Percentiles rank a stretch among this genome's conserved stretches.
phyloP scores from a whole-genome alignment of 169 alveolate genomes.

The Babesia ovata region DNA sequence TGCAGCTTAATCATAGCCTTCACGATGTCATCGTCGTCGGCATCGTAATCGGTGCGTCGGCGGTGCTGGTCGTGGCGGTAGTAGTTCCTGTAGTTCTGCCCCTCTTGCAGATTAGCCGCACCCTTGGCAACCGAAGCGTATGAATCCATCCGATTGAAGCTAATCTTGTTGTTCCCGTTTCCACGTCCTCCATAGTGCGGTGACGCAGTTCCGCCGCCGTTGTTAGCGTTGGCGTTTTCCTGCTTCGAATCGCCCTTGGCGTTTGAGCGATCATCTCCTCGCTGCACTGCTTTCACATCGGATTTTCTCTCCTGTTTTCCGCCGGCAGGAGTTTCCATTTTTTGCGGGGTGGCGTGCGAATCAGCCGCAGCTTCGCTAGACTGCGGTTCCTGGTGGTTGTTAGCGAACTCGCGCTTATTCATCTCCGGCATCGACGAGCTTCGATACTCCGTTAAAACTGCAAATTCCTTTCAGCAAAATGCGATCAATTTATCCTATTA shows the following conservation, averaged over 20 bases:
- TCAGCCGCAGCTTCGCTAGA: neutral
- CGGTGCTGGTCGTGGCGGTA: neutral
- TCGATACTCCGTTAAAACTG: too few relatives aligned
- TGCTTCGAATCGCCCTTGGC: conserved; percentile 3
- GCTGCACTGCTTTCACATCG: neutral
- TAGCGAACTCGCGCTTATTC: conserved; percentile 4
- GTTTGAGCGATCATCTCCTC: neutral
- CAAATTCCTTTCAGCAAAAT: too few relatives aligned
- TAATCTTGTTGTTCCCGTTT: neutral
- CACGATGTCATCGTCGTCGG: conserved; percentile 26
- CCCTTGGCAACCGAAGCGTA: conserved; percentile 24
- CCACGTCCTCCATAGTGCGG: neutral
- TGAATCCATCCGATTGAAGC: neutral
- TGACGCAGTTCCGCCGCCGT: neutral
- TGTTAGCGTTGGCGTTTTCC: neutral
- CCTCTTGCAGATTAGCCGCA: neutral
- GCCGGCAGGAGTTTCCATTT: neutral
- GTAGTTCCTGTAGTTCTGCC: neutral
- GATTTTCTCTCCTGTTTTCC: neutral
- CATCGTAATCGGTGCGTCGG: neutral
- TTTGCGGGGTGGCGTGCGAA: neutral
- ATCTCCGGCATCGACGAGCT: neutral
- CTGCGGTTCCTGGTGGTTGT: conserved; percentile 3
- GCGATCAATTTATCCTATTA: too few relatives aligned
- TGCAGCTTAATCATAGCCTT: conserved; percentile 10